A percentile compares a stretch with the other conserved stretches of the same genome.
phyloP scores from a whole-genome alignment of 2,329 filamentous ascomycete species.

The Calonectria hongkongensis region DNA sequence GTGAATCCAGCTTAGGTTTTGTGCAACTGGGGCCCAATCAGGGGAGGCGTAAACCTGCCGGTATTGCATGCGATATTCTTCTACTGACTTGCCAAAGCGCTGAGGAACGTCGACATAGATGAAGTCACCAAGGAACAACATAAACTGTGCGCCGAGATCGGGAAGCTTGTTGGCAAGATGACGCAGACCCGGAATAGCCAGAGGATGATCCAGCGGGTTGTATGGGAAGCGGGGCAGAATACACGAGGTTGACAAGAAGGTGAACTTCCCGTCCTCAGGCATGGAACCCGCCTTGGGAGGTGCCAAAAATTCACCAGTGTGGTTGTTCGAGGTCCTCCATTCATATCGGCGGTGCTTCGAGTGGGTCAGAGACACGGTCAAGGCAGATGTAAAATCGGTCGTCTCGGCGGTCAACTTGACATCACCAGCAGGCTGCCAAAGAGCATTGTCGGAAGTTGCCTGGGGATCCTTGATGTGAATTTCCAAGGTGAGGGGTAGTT shows the following conservation, averaged over 20 bases:
- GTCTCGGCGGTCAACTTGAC: conserved; percentile 81
- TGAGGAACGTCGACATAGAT: conserved; percentile 93
- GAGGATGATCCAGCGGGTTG: conserved; percentile 85
- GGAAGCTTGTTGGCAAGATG: conserved; percentile 84
- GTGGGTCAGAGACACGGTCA: conserved; percentile 79
- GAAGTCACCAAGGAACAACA: conserved; percentile 90
- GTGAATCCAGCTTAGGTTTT: conserved; percentile 96
- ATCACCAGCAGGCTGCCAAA: conserved; percentile 81
- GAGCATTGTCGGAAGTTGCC: conserved; percentile 71
- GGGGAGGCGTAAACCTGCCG: conserved; percentile 96
- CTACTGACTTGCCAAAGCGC: conserved; percentile 81
- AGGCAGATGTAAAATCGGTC: conserved; percentile 87
- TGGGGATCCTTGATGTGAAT: conserved; percentile 74
- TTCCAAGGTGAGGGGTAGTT: conserved; percentile 85
- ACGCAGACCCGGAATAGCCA: conserved; percentile 87
- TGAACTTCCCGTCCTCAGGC: conserved; percentile 82
- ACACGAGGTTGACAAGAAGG: conserved; percentile 94
- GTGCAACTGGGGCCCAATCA: conserved; percentile 86
- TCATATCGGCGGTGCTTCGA: conserved; percentile 85
- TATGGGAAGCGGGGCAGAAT: conserved; percentile 95
- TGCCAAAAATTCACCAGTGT: conserved; percentile 87
- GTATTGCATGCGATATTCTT: conserved; percentile 93
- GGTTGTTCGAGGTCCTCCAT: conserved; percentile 91
- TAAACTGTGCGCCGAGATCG: conserved; percentile 83
- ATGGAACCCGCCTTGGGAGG: conserved; percentile 82